Evolutionary conservation across 179 eudicot species (phyloP).

Genomic region (Silene noctiflora): DNA sequence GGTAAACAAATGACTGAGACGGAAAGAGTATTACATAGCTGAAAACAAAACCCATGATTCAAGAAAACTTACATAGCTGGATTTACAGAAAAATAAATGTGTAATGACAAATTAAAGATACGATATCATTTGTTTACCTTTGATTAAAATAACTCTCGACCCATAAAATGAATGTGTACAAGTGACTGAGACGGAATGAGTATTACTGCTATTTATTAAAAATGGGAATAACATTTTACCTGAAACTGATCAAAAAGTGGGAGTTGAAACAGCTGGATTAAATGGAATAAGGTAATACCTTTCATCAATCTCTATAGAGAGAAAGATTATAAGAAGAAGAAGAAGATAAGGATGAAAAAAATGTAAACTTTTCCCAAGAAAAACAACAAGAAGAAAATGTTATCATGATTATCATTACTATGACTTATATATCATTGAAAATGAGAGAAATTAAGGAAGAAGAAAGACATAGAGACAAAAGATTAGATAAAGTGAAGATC

Average conservation of each 20-base stretch:
- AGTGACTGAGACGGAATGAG: too few relatives aligned
- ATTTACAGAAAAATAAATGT: background rate
- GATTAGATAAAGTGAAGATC: slow-evolving; percentile 26
- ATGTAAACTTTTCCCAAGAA: slow-evolving; percentile 9
- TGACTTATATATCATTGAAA: slow-evolving; percentile 1
- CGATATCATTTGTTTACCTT: too few relatives aligned
- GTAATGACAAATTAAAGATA: too few relatives aligned
- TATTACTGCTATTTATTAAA: background rate
- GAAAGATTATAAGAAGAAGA: background rate
- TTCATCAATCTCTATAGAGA: slow-evolving; percentile 32
- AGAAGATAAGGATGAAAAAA: slow-evolving; percentile 8
- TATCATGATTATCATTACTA: background rate
- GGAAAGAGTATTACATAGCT: background rate
- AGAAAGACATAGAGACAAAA: background rate
- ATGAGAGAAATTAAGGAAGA: background rate
- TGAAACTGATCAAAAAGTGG: slow-evolving; percentile 37
- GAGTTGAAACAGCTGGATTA: slow-evolving; percentile 31
- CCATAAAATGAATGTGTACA: too few relatives aligned
- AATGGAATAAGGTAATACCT: slow-evolving; percentile 22
- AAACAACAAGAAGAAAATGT: background rate
- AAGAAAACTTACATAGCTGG: background rate
- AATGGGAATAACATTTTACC: slow-evolving; percentile 17
- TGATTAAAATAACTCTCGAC: too few relatives aligned
- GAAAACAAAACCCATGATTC: slow-evolving; percentile 8
- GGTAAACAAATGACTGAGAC: too few relatives aligned